phyloP scores from a whole-genome alignment of 2,329 filamentous ascomycete genomes.

The Aspergillus fructus region DNA sequence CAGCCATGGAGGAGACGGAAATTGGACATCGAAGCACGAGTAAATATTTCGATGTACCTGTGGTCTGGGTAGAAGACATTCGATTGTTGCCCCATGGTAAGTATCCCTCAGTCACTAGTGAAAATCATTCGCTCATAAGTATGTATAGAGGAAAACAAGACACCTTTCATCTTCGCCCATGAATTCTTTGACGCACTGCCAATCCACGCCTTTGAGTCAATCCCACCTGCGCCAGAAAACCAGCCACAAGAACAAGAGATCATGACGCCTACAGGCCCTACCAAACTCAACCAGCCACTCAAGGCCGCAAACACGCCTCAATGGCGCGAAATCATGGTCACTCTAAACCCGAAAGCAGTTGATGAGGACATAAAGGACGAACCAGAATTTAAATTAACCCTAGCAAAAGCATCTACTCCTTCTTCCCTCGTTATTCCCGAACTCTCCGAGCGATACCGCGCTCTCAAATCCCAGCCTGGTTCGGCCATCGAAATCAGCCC shows the following conservation, averaged over 20 bases:
- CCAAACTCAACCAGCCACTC: slow-evolving; percentile 44
- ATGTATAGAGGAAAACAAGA: slow-evolving; percentile 60
- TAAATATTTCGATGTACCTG: slow-evolving; percentile 72
- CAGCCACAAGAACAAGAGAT: slow-evolving; percentile 51
- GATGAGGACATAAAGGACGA: slow-evolving; percentile 49
- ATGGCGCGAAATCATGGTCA: slow-evolving; percentile 82
- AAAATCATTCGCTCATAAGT: not conserved
- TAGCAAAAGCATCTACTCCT: slow-evolving; percentile 72
- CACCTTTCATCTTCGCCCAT: slow-evolving; percentile 91
- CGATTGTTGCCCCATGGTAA: slow-evolving; percentile 72
- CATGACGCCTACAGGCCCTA: slow-evolving; percentile 49
- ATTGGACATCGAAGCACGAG: slow-evolving; percentile 71
- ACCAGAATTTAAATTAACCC: slow-evolving; percentile 84
- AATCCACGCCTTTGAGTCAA: slow-evolving; percentile 89
- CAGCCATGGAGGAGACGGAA: slow-evolving; percentile 68
- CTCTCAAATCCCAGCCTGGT: slow-evolving; percentile 64
- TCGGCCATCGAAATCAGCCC: slow-evolving; percentile 88
- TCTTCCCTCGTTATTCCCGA: slow-evolving; percentile 84
- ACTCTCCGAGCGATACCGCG: slow-evolving; percentile 73
- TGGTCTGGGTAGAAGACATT: slow-evolving; percentile 89
- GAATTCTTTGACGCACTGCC: slow-evolving; percentile 98
- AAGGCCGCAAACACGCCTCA: slow-evolving; percentile 52
- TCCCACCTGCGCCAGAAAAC: slow-evolving; percentile 51
- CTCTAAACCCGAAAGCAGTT: slow-evolving; percentile 61
- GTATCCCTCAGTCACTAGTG: slow-evolving; percentile 12